phyloP scores from a whole-genome alignment of 75 land plant species.

The Adiantum capillusveneris region DNA sequence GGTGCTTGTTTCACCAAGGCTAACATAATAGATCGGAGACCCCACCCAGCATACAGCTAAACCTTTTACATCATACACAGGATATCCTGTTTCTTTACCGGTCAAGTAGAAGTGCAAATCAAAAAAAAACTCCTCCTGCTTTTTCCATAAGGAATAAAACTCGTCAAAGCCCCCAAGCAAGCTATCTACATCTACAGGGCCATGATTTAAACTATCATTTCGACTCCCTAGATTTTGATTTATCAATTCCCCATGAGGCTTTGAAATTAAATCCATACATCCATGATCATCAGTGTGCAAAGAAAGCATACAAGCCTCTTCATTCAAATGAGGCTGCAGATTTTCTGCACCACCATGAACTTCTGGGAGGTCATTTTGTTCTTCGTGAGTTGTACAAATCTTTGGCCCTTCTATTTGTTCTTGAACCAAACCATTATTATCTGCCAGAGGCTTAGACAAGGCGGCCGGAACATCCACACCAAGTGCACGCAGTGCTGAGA shows the following conservation, averaged over 20 bases:
- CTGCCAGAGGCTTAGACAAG: conserved; percentile 37
- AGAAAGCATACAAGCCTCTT: no score
- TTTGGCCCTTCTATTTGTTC: background rate
- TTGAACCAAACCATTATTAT: background rate
- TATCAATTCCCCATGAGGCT: no score
- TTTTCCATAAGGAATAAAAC: conserved; percentile 67
- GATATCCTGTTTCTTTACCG: conserved; percentile 21
- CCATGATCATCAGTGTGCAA: no score
- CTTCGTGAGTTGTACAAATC: background rate
- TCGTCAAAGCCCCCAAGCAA: conserved; percentile 65
- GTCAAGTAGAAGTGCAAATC: conserved; percentile 62
- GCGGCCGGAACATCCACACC: conserved; percentile 68
- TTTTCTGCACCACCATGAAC: background rate
- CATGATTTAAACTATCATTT: conserved; percentile 15
- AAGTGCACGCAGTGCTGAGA: conserved; percentile 88
- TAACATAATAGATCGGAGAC: conserved; percentile 89
- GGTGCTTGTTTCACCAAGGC: conserved; percentile 16
- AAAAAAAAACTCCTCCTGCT: conserved; percentile 54
- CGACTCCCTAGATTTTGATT: no score
- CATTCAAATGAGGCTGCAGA: background rate
- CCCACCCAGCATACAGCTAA: conserved; percentile 91
- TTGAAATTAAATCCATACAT: no score
- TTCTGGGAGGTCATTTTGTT: no score
- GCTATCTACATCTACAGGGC: conserved; percentile 60
- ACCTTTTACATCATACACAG: conserved; percentile 64